phyloP scores from a whole-genome alignment of 1,284 basidiomycete genomes.

The Vanrija sp. region DNA sequence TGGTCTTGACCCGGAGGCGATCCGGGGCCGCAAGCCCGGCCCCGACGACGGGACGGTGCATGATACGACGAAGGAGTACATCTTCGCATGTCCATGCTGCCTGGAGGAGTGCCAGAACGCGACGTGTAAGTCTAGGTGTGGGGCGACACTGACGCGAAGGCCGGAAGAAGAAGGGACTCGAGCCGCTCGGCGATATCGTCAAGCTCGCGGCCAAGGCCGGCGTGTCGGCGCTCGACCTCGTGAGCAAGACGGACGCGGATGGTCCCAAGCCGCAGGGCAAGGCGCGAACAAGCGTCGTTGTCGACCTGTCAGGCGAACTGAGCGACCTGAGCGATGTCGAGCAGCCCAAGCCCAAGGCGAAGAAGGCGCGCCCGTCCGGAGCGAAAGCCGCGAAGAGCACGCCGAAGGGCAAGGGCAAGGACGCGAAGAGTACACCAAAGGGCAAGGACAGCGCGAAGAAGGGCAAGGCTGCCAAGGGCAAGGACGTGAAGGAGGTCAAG shows the following conservation, averaged over 20 bases:
- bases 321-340: background rate
- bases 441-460: conserved; percentile 8
- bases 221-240: conserved; percentile 8
- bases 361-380: background rate
- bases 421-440: conserved; percentile 7
- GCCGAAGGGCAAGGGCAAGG: conserved; percentile 8
- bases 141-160: conserved; percentile 14
- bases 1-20: conserved; percentile 11
- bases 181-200: conserved; percentile 22
- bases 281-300: background rate
- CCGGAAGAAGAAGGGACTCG: conserved; percentile 31
- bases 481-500: conserved; percentile 5
- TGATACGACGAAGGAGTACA: conserved; percentile 11
- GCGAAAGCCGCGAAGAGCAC: conserved; percentile 2
- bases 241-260: conserved; percentile 4
- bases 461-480: conserved; percentile 2
- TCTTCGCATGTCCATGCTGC: conserved; percentile 34
- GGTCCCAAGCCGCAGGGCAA: background rate
- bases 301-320: background rate
- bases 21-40: conserved; percentile 1
- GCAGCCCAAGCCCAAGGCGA: background rate
- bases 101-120: conserved; percentile 27
- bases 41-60: conserved; percentile 9
- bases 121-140: conserved; percentile 22
- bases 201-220: conserved; percentile 13